Conservation (phyloP, 306 rosid genomes). For the Spatholobus suberectus region DNA sequence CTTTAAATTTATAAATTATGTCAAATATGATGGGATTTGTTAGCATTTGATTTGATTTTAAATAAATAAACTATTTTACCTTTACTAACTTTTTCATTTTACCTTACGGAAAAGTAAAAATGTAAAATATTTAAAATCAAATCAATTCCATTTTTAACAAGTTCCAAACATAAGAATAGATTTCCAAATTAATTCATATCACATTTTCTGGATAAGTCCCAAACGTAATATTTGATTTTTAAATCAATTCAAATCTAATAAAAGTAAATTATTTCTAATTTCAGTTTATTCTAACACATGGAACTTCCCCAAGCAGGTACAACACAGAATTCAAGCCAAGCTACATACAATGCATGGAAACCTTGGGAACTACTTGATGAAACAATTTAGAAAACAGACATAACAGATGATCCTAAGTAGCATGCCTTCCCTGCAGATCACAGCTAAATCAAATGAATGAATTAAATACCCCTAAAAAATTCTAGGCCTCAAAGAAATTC, state of each 20-base stretch:
- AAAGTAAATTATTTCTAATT: background rate
- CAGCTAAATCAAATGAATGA: constrained; percentile 30
- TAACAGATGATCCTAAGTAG: constrained; percentile 2
- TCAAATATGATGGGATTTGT: background rate
- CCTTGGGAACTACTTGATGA: constrained; percentile 19
- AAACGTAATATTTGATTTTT: background rate
- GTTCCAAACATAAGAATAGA: background rate
- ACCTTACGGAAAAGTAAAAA: background rate
- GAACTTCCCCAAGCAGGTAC: background rate
- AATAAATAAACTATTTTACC: constrained; percentile 1
- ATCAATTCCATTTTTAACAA: background rate
- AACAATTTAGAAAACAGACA: constrained; percentile 1
- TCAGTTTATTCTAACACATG: background rate
- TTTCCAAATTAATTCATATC: background rate
- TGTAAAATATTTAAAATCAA: background rate
- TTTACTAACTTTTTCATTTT: too few species aligned
- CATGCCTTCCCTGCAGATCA: constrained; percentile 1
- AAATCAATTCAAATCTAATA: background rate
- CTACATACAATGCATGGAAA: constrained; percentile 5
- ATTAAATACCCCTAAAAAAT: constrained; percentile 10
- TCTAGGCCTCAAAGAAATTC: background rate
- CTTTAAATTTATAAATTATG: background rate
- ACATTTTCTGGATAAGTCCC: background rate
- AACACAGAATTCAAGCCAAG: constrained; percentile 20
- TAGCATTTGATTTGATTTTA: constrained; percentile 21